phyloP scores from a whole-genome alignment of 768 basidiomycete species.

The Porpolomopsis calyptriformis region DNA sequence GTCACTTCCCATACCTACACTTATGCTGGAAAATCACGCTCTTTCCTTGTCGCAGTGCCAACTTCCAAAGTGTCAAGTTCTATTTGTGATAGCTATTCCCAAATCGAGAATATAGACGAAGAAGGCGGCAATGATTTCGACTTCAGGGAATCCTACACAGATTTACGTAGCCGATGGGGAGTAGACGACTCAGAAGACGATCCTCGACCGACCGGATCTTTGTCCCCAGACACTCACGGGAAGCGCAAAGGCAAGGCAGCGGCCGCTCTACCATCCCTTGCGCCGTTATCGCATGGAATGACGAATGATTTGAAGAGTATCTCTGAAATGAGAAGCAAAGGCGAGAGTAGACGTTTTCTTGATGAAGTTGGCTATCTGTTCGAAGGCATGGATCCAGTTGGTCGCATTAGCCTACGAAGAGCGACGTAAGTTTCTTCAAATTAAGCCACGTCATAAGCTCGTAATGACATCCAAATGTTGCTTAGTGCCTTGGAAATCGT shows the following conservation, averaged over 20 bases:
- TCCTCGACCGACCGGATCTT: slow-evolving; percentile 27
- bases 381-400: slow-evolving; percentile 56
- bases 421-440: slow-evolving; percentile 50
- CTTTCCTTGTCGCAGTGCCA: slow-evolving; percentile 61
- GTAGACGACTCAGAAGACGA: slow-evolving; percentile 75
- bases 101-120: slow-evolving; percentile 20
- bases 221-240: slow-evolving; percentile 24
- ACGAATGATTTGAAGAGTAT: slow-evolving; percentile 73
- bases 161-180: slow-evolving; percentile 69
- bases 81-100: no score
- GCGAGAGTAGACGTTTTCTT: slow-evolving; percentile 67
- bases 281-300: slow-evolving; percentile 36
- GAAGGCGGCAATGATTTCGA: slow-evolving; percentile 40
- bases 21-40: slow-evolving; percentile 71
- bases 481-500: slow-evolving; percentile 72
- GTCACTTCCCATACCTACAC: slow-evolving; percentile 40
- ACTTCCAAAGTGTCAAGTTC: no score
- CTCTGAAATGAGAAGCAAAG: slow-evolving; percentile 69
- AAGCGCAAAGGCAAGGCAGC: slow-evolving; percentile 28
- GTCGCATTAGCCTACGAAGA: slow-evolving; percentile 46
- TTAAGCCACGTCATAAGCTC: no score
- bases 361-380: slow-evolving; percentile 82
- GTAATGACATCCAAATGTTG: no score
- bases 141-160: slow-evolving; percentile 63
- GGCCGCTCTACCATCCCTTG: slow-evolving; percentile 21